phyloP scores from a whole-genome alignment of 2,329 filamentous ascomycete species.

The Incumbomyces delicatus region DNA sequence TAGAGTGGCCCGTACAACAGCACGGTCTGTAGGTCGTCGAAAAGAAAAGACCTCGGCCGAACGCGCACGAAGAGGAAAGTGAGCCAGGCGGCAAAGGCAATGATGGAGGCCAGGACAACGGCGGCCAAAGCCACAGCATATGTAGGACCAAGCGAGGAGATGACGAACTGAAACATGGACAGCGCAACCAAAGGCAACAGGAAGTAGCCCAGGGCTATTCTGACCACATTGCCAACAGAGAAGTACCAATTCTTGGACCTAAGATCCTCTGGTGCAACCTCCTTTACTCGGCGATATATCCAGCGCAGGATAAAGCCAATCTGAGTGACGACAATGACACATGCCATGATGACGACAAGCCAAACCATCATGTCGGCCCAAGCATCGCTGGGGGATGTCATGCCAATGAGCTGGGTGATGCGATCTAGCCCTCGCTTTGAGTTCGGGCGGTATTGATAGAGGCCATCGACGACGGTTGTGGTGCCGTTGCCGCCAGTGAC shows the following conservation, averaged over 20 bases:
- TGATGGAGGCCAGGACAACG: slow-evolving; percentile 60
- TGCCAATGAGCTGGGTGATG: slow-evolving; percentile 72
- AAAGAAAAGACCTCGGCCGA: slow-evolving; percentile 74
- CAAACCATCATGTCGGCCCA: slow-evolving; percentile 94
- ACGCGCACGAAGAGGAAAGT: slow-evolving; percentile 71
- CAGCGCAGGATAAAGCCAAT: slow-evolving; percentile 67
- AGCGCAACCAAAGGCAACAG: slow-evolving; percentile 76
- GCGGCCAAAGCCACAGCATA: slow-evolving; percentile 67
- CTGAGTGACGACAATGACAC: slow-evolving; percentile 61
- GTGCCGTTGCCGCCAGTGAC: slow-evolving; percentile 58
- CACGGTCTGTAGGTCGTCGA: slow-evolving; percentile 85
- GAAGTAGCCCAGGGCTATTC: slow-evolving; percentile 87
- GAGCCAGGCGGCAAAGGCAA: slow-evolving; percentile 68
- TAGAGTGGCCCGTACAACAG: slow-evolving; percentile 87
- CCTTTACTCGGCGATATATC: slow-evolving; percentile 60
- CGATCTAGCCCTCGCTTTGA: slow-evolving; percentile 69
- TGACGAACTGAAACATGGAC: slow-evolving; percentile 84
- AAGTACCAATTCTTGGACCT: slow-evolving; percentile 89
- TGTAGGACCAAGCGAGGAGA: slow-evolving; percentile 56
- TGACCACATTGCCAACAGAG: slow-evolving; percentile 65
- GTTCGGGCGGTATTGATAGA: slow-evolving; percentile 62
- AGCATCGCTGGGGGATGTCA: slow-evolving; percentile 65
- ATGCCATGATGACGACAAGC: slow-evolving; percentile 66
- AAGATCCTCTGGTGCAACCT: slow-evolving; percentile 73
- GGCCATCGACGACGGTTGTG: slow-evolving; percentile 64